Conservation (phyloP, 768 basidiomycete species). For the Mycena capillaripes region DNA sequence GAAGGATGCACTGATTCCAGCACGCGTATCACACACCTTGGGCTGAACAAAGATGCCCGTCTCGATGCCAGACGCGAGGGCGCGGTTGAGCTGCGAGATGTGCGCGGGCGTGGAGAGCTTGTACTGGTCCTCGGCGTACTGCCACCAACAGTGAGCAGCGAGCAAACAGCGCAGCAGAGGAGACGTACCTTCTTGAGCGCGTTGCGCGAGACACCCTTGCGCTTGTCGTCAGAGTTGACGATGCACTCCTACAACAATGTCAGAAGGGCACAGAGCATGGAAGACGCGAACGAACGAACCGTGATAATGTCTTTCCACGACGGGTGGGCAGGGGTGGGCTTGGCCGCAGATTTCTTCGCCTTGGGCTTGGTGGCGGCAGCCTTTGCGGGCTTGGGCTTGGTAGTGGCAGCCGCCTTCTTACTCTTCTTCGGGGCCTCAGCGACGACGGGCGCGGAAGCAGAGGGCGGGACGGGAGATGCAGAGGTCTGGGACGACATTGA, state of each 20-base stretch:
- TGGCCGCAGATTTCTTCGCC: conserved; percentile 29
- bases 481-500: conserved; percentile 28
- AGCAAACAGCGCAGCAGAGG: not conserved
- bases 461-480: conserved; percentile 34
- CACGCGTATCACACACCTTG: conserved; percentile 35
- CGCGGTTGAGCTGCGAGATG: conserved; percentile 78
- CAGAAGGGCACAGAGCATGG: not conserved
- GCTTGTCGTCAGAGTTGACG: conserved; percentile 68
- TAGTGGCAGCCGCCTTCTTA: conserved; percentile 38
- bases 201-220: conserved; percentile 70
- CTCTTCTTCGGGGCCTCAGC: conserved; percentile 6
- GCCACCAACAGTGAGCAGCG: conserved; percentile 35
- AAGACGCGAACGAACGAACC: conserved; percentile 42
- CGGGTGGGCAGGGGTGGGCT: conserved; percentile 53
- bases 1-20: not conserved
- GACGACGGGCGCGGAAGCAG: conserved; percentile 15
- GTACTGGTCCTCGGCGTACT: conserved; percentile 91
- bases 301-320: conserved; percentile 72
- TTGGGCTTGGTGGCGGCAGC: conserved; percentile 32
- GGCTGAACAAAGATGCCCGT: conserved; percentile 52
- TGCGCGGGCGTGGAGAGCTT: conserved; percentile 77
- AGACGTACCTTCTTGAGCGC: conserved; percentile 84
- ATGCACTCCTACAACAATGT: conserved; percentile 75
- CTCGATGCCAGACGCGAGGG: conserved; percentile 80
- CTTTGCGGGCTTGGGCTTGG: conserved; percentile 54